Base-by-base conservation (phyloP, 108 stramenopile genomes). In the Seminavis robusta region DNA sequence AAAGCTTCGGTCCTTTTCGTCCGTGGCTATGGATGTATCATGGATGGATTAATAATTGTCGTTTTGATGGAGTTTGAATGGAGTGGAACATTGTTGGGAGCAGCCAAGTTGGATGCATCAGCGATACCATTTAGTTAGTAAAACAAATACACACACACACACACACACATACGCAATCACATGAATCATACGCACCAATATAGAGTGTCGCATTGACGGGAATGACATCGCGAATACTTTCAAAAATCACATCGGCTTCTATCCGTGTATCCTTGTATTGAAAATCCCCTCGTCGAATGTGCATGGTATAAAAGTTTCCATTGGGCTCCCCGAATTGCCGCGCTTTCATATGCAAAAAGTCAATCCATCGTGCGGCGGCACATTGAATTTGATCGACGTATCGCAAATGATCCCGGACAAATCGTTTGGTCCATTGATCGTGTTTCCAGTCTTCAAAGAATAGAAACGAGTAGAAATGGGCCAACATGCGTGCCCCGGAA, bases 351-450 rank as follows among this genome's bases (percentile, higher is more conserved):
- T 85, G 73, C 9, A 94, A 47, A 16, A 78, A 84, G 33, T 63
- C 54, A 2, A 94, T 84, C 3, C 90, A 65, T n/a, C 75, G 76
- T 29, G 92, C 92, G 10, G 87, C 93, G 9, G 77, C 83, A 54
- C 93, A 94, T 56, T 91, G 86, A 19, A 94, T 89, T 26, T 87
- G 89, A 61, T 94, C 93, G 41, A 71, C 63, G 58, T 90, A 94
- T 24, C 94, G 67, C 33, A 94, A 63, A 69, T 88, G 87, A 61
- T 92, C 94, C 4, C 94, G 66, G 0, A 92, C 83, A 63, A 89
- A 88, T 32, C 94, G 64, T 43, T 86, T 82, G 24, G 61, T 69
- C 80, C 80, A 83, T 31, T 80, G 51, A 40, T 88, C 83, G 39
- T 80, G 77, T 53, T 67, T 64, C 74, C 82, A 88, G 65, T 95